Base-by-base conservation (phyloP, 179 eudicot genomes). In the Actinidia polygama region DNA sequence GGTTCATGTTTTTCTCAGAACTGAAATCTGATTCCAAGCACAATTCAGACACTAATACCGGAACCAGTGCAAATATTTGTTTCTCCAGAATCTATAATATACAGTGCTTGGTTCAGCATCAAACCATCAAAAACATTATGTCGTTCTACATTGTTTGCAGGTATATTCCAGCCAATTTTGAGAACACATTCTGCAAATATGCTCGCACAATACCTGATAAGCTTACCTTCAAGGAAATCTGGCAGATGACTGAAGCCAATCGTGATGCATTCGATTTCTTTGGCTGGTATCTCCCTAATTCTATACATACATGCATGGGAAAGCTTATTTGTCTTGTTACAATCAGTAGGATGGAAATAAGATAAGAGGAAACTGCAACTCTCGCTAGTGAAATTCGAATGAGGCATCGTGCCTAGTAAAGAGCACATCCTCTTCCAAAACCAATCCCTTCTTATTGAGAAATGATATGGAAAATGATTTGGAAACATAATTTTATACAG, bases 181-280 rank as follows among this genome's bases (percentile, higher is more conserved):
- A 93, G 89, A 91, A 90, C 89, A 90, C 91, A 16, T 93, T 93
- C 77, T 92, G 94, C 89, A 89, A 93, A 82, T 92, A 90, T 68
- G 89, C 91, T 21, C 88, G 64, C 16, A 91, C 91, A 0, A 61
- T 61, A 10, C 91, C 92, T 6, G 95, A 90, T 77, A 93, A 92
- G 82, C 86, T 93, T 36, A 85, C 87, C 0, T 79, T 87, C 16
- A 87, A 85, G 55, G 94, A 93, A 78, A 66, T 93, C 2, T 92
- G 97, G 95, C 71, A 79, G 36, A 93, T 92, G 94, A 93, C 94
- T 0, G 77, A 89, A 69, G 89, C 89, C 7, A 91, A 88, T 75
- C 89, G 91, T 23, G 80, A 85, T 71, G 87, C 90, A 5, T 87
- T 80, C 68, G 98, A 93, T 80, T 71, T 89, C 61, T 90, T 94